A percentile compares a stretch with the other conserved stretches of the same genome.
Conservation (phyloP, 2,329 filamentous ascomycete genomes). For the Penicillium janthinellum region DNA sequence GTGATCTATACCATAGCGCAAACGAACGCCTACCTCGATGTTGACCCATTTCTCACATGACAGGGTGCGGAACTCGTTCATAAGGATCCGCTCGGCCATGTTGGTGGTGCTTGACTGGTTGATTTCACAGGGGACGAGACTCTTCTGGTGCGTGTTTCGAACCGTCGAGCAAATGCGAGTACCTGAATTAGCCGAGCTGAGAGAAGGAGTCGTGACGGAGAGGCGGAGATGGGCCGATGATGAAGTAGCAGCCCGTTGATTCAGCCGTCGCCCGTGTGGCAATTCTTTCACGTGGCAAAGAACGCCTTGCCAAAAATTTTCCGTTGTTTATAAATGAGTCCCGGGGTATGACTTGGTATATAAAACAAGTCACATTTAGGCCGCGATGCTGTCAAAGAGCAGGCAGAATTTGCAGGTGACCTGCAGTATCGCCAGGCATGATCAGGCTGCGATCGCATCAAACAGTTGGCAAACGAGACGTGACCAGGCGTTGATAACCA, state of each 20-base stretch:
- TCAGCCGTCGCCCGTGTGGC: not conserved
- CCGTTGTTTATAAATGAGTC: too few species aligned
- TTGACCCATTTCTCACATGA: constrained; percentile 92
- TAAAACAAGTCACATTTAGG: not conserved
- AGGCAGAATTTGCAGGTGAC: not conserved
- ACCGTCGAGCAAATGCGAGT: not conserved
- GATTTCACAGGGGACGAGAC: not conserved
- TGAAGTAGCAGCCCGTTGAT: not conserved
- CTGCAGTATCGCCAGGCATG: not conserved
- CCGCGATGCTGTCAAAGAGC: not conserved
- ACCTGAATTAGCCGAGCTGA: not conserved
- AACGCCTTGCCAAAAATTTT: not conserved
- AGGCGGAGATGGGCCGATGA: not conserved
- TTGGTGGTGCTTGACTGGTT: not conserved
- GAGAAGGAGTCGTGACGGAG: not conserved
- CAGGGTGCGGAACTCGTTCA: constrained; percentile 82
- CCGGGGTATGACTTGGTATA: not conserved
- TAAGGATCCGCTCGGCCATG: constrained; percentile 76
- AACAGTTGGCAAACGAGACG: not conserved
- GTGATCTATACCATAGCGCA: not conserved
- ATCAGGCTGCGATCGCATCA: not conserved
- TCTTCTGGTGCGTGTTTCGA: not conserved
- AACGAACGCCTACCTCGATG: constrained; percentile 66
- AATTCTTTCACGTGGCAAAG: constrained; percentile 1
- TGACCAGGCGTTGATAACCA: not conserved